A percentile compares a stretch with the other conserved stretches of the same genome.
Conservation (phyloP, 768 basidiomycete genomes). For the Leccinum olivaceopallidum region DNA sequence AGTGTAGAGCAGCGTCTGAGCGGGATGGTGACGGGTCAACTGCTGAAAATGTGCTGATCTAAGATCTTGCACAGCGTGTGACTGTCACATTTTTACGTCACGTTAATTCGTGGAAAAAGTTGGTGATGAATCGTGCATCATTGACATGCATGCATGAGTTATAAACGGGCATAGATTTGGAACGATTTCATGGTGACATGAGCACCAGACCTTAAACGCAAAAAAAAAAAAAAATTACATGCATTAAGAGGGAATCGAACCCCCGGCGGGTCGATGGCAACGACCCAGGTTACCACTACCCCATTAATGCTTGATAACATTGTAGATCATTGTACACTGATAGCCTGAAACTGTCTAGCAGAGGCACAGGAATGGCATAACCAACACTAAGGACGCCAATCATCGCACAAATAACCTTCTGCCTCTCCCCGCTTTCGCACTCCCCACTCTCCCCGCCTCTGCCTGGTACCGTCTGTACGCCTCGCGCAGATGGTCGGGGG, state of each 20-base stretch:
- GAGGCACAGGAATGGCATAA: background rate
- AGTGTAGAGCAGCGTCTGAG: background rate
- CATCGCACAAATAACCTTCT: slow-evolving; percentile 76
- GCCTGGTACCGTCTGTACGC: slow-evolving; percentile 83
- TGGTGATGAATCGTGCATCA: no score
- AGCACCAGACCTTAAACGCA: no score
- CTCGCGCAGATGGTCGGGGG: slow-evolving; percentile 88
- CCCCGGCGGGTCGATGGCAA: slow-evolving; percentile 82
- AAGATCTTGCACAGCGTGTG: slow-evolving; percentile 4
- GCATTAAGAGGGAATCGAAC: slow-evolving; percentile 64
- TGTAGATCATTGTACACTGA: background rate
- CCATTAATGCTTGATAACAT: slow-evolving; percentile 28
- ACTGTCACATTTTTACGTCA: background rate
- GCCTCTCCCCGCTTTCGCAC: slow-evolving; percentile 66
- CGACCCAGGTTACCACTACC: slow-evolving; percentile 69
- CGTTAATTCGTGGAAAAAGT: background rate
- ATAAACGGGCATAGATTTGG: no score
- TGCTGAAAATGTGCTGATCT: slow-evolving; percentile 18
- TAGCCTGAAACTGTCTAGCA: background rate
- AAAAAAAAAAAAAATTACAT: background rate
- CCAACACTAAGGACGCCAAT: background rate
- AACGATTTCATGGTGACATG: no score
- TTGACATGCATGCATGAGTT: no score
- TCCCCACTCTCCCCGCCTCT: slow-evolving; percentile 79
- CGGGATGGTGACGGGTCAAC: slow-evolving; percentile 4